A percentile compares a stretch with the other conserved stretches of the same genome.
These are phyloP conservation scores for Syzygium syzygioides DNA, from an alignment of 441 rosid genomes.

Conservation along the genomic window DNA sequence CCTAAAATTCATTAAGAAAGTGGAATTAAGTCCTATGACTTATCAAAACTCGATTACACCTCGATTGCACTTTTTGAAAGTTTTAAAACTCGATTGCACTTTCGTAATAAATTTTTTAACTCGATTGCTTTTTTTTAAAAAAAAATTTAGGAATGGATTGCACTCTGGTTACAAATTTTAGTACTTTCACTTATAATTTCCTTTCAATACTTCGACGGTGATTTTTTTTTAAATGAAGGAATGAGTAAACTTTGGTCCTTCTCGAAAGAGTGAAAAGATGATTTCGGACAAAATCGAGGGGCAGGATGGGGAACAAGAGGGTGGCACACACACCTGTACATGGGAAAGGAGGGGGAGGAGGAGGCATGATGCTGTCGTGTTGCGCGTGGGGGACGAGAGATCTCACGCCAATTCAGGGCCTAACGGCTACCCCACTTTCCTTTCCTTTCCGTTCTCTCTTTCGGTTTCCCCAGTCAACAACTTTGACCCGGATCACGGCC, in stretches of 20 bases:
- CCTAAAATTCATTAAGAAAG: rapidly evolving
- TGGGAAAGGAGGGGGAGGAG: not conserved
- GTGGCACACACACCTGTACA: not conserved
- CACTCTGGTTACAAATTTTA: rapidly evolving
- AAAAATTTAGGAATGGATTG: rapidly evolving
- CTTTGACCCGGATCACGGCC: not conserved
- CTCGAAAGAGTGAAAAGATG: rapidly evolving
- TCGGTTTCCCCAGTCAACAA: not conserved
- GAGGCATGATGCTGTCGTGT: not conserved
- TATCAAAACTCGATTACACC: too few species aligned
- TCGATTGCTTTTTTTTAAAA: rapidly evolving
- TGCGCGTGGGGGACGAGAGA: not conserved
- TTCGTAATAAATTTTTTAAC: too few species aligned
- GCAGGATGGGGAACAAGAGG: rapidly evolving
- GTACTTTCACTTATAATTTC: too few species aligned
- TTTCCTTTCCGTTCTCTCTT: not conserved
- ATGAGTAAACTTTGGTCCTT: rapidly evolving
- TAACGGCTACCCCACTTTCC: not conserved
- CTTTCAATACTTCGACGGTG: too few species aligned
- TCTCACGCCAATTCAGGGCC: not conserved
- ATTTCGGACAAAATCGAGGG: not conserved
- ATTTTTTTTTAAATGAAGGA: not conserved
- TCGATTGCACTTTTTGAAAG: too few species aligned
- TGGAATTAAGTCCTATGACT: rapidly evolving
- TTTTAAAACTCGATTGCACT: too few species aligned